Conservation (phyloP, 2,329 filamentous ascomycete genomes). For the Blastomyces emzantsi region DNA sequence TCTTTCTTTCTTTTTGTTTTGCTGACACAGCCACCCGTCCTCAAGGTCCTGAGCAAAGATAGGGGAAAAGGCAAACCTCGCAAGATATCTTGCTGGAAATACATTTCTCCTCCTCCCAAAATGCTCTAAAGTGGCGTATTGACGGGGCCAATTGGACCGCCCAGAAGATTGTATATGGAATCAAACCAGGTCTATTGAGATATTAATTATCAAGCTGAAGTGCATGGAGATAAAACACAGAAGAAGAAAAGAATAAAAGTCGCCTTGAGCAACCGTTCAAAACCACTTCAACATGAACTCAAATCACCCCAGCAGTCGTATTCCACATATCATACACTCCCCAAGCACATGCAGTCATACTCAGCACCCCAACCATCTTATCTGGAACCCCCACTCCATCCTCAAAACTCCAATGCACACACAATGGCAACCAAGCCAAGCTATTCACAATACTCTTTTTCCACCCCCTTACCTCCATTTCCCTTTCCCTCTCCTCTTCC, state of each 20-base stretch:
- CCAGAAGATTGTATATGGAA: not conserved
- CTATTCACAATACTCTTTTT: slow-evolving; percentile 57
- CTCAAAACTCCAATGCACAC: slow-evolving; percentile 71
- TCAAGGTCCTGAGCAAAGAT: too few relatives aligned
- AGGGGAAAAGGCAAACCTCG: too few relatives aligned
- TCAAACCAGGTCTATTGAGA: not conserved
- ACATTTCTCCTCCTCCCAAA: too few relatives aligned
- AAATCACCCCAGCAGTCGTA: slow-evolving; percentile 24
- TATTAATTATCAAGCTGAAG: too few relatives aligned
- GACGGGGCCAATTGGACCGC: not conserved
- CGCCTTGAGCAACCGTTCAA: too few relatives aligned
- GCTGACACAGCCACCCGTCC: not conserved
- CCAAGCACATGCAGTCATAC: slow-evolving; percentile 43
- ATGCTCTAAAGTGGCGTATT: too few relatives aligned
- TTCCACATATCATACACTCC: slow-evolving; percentile 40
- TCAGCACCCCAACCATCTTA: slow-evolving; percentile 50
- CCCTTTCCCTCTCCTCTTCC: slow-evolving; percentile 23
- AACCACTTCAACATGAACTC: not conserved
- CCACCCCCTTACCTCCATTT: slow-evolving; percentile 46
- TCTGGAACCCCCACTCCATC: slow-evolving; percentile 53
- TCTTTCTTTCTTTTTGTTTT: not conserved
- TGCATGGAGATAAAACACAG: not conserved
- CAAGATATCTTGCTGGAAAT: too few relatives aligned
- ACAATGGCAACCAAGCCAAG: slow-evolving; percentile 69
- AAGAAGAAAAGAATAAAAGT: not conserved